A percentile compares a stretch with the other conserved stretches of the same genome.
These are phyloP conservation scores for Daedalea quercina DNA, from an alignment of 768 basidiomycete species.

Conservation along the genomic window DNA sequence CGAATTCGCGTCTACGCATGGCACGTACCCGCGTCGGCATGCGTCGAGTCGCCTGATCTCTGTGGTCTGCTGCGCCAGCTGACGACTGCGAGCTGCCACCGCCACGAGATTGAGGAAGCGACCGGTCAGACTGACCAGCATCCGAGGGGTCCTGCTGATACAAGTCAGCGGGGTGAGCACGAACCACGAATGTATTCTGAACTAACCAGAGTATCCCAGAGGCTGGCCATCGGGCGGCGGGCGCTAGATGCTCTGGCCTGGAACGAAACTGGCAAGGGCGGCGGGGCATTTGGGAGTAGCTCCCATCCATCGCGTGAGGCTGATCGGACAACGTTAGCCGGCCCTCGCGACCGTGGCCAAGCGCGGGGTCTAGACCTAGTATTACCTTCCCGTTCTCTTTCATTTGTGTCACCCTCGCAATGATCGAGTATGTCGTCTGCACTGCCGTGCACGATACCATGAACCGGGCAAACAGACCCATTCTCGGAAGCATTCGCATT, in stretches of 20 bases:
- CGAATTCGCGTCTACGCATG: conserved; percentile 3
- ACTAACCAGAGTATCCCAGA: background rate
- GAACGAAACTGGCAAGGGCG: no score
- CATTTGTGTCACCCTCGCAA: background rate
- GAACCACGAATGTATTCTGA: background rate
- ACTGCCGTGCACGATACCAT: background rate
- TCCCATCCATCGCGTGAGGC: no score
- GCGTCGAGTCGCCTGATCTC: background rate
- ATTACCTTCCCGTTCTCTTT: background rate
- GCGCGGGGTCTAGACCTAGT: no score
- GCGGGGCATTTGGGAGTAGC: no score
- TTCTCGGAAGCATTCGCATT: background rate
- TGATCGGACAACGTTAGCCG: no score
- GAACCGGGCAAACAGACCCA: background rate
- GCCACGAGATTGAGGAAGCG: background rate
- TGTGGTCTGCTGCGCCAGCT: background rate
- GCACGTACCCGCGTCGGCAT: background rate
- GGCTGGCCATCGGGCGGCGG: background rate
- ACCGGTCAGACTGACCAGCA: background rate
- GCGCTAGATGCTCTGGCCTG: no score
- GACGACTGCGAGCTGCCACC: background rate
- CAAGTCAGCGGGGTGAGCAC: background rate
- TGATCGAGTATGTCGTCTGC: background rate
- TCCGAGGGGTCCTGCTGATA: no score
- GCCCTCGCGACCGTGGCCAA: no score